Evolutionary conservation across 139 green algal species (phyloP).

Genomic region (Haematococcus lacustris): DNA sequence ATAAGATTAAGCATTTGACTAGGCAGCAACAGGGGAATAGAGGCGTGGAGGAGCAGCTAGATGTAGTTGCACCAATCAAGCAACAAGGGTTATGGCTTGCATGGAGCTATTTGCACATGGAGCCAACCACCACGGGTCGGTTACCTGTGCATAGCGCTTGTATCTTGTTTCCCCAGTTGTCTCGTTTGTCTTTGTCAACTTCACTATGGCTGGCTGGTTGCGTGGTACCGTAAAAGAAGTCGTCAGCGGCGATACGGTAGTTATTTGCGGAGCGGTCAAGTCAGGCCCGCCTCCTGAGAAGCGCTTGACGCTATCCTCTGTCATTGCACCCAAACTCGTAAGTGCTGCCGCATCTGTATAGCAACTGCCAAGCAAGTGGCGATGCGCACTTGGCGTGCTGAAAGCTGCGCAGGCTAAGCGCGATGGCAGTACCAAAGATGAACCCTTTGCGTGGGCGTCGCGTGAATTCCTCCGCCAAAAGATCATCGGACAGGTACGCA

Average conservation of each 20-base stretch:
- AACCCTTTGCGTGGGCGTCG: constrained; percentile 88
- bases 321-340: constrained; percentile 83
- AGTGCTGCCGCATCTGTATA: constrained; percentile 4
- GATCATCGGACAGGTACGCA: constrained; percentile 72
- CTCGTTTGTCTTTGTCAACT: too few species aligned
- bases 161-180: too few species aligned
- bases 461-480: constrained; percentile 87
- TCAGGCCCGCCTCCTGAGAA: constrained; percentile 74
- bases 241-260: constrained; percentile 74
- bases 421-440: constrained; percentile 77
- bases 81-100: too few species aligned
- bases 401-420: constrained; percentile 76
- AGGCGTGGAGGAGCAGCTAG: too few species aligned
- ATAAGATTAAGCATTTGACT: too few species aligned
- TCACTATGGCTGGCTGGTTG: constrained; percentile 53
- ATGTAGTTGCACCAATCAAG: too few species aligned
- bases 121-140: too few species aligned
- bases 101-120: too few species aligned
- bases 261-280: constrained; percentile 58
- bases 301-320: constrained; percentile 78
- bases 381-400: background rate
- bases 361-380: background rate
- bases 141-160: too few species aligned
- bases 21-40: too few species aligned
- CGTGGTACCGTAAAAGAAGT: constrained; percentile 82